Conservation (phyloP, 108 stramenopile genomes). For the Seminavis robusta region DNA sequence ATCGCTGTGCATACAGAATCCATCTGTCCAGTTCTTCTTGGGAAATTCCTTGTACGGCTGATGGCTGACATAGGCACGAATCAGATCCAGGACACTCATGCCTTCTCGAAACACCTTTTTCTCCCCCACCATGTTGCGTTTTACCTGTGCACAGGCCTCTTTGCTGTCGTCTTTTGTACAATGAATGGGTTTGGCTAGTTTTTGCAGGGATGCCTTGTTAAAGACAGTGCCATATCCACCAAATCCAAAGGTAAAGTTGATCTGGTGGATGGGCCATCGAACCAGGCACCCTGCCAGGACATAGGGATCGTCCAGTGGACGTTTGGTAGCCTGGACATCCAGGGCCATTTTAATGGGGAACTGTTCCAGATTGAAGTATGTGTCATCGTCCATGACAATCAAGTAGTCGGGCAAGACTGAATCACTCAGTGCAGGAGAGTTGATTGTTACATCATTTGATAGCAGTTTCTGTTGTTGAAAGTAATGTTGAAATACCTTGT, state of each 20-base stretch:
- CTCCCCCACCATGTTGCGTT: conserved; percentile 20
- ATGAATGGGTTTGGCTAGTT: conserved; percentile 20
- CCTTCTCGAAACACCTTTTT: conserved; percentile 12
- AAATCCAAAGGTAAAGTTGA: conserved; percentile 39
- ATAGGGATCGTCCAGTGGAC: conserved; percentile 5
- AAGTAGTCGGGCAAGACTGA: conserved; percentile 42
- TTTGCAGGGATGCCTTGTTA: conserved; percentile 23
- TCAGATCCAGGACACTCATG: conserved; percentile 22
- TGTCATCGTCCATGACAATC: conserved; percentile 46
- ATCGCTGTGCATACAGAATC: conserved; percentile 10
- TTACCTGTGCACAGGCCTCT: conserved; percentile 8
- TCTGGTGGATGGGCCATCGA: conserved; percentile 1
- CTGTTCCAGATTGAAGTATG: conserved; percentile 32
- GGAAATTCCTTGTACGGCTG: conserved; percentile 1
- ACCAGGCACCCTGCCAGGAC: conserved; percentile 36
- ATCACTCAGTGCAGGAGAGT: too few species aligned
- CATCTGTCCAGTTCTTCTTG: background rate
- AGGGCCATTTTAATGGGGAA: too few species aligned
- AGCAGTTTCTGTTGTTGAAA: too few species aligned
- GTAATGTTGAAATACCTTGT: conserved; percentile 14
- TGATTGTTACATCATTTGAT: too few species aligned
- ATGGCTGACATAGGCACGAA: conserved; percentile 2
- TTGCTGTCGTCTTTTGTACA: background rate
- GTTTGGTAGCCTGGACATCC: background rate
- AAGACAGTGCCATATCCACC: conserved; percentile 43